These are phyloP conservation scores for Candida dajiaensis DNA, from an alignment of 805 yeast genomes.

Conservation along the genomic window DNA sequence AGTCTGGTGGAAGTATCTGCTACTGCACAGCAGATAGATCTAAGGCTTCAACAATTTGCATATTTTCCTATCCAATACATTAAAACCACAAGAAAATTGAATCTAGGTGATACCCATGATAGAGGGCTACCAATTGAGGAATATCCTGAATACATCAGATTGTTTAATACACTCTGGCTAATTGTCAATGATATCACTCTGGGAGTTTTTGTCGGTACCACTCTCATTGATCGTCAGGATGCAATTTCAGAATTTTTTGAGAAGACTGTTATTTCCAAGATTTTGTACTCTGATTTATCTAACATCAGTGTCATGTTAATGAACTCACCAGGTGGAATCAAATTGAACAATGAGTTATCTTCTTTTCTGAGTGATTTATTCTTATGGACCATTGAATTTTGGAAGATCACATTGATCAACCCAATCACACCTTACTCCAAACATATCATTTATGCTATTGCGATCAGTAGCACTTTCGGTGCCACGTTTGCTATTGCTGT, in stretches of 20 bases:
- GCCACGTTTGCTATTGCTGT: slow-evolving; percentile 65
- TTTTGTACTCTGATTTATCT: slow-evolving; percentile 41
- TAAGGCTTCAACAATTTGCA: slow-evolving; percentile 68
- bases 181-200: slow-evolving; percentile 74
- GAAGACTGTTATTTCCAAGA: slow-evolving; percentile 28
- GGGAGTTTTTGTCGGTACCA: slow-evolving; percentile 56
- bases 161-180: slow-evolving; percentile 87
- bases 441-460: slow-evolving; percentile 30
- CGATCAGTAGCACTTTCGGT: slow-evolving; percentile 44
- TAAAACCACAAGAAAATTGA: slow-evolving; percentile 34
- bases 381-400: slow-evolving; percentile 75
- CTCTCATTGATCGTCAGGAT: slow-evolving; percentile 34
- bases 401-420: slow-evolving; percentile 34
- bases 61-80: slow-evolving; percentile 76
- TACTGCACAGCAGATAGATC: slow-evolving; percentile 71
- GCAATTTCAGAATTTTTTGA: slow-evolving; percentile 24
- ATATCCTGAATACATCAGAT: slow-evolving; percentile 61
- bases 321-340: slow-evolving; percentile 90
- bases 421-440: slow-evolving; percentile 25
- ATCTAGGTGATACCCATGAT: slow-evolving; percentile 20
- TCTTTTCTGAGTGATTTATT: slow-evolving; percentile 81
- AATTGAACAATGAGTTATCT: slow-evolving; percentile 81
- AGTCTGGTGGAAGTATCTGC: slow-evolving; percentile 44
- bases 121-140: slow-evolving; percentile 36
- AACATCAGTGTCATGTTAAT: slow-evolving; percentile 65